Base-by-base conservation (phyloP, 305 asterid species). In the Petunia hybrid region DNA sequence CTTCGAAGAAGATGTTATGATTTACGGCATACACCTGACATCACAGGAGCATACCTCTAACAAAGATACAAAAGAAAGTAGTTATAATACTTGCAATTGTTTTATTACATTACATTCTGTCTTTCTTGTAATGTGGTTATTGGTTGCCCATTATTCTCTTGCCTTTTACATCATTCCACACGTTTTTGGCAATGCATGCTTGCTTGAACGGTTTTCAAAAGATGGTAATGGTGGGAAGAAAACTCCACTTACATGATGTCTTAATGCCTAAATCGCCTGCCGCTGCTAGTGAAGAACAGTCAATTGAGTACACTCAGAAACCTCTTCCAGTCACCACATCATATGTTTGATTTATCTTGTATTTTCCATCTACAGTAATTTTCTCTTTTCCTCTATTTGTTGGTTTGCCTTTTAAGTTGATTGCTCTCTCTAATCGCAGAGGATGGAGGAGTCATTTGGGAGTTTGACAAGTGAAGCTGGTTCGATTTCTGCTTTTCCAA, bases 391-490 rank as follows among this genome's bases (percentile, higher is more conserved):
- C 36, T 56, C 75, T 8, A 63, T 63, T 9, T 63, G 16, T 63
- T 63, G 43, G 39, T 51, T 74, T 31, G 39, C 38, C 63, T 74
- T 74, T 1, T 53, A 14, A 74, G 39, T 36, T 74, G n/a, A 14
- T 38, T 74, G 31, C 38, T 8, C 48, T 53, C 36, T n/a, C 64
- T 38, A 2, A 38, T 84, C 86, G 80, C 90, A 94, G 94, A 95
- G 90, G 97, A 94, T 83, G 93, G 92, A 86, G 95, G 94, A 56
- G 91, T 94, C 57, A 88, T 92, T 68, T 89, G 93, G 94, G 97
- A 92, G 83, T 91, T 91, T 7, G 92, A 89, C 90, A 94, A 94
- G 77, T 91, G 81, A 89, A 53, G 36, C 69, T 13, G 65, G 53
- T 74, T 38, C 38, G 35, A 36, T 6, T 73, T 13, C 45, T 2